phyloP scores from a whole-genome alignment of 768 basidiomycete genomes.

The Pleurotus platypus region DNA sequence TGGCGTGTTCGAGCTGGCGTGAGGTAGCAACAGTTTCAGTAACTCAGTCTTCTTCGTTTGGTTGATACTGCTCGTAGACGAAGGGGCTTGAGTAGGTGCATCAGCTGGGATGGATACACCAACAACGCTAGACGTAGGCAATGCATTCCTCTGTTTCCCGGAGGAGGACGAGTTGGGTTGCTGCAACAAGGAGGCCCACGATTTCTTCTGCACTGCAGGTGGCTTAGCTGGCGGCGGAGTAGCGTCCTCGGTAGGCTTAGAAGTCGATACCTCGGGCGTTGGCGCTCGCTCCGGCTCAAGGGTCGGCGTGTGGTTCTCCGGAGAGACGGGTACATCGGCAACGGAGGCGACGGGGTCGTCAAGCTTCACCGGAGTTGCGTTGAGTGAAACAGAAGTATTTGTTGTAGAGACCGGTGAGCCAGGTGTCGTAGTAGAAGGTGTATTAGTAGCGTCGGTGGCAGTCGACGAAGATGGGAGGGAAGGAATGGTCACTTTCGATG shows the following conservation, averaged over 20 bases:
- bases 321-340: constrained; percentile 11
- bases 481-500: neutral
- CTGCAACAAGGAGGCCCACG: constrained; percentile 73
- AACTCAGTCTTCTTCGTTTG: constrained; percentile 45
- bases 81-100: constrained; percentile 17
- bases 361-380: constrained; percentile 22
- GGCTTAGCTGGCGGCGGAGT: constrained; percentile 14
- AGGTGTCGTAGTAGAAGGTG: constrained; percentile 37
- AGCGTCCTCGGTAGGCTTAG: constrained; percentile 8
- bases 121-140: constrained; percentile 69
- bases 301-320: constrained; percentile 11
- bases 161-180: constrained; percentile 32
- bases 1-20: constrained; percentile 22
- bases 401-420: constrained; percentile 58
- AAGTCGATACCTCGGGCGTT: constrained; percentile 8
- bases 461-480: constrained; percentile 12
- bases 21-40: constrained; percentile 43
- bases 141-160: constrained; percentile 35
- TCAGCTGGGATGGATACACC: constrained; percentile 71
- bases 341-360: constrained; percentile 12
- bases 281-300: constrained; percentile 12
- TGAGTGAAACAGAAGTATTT: constrained; percentile 49
- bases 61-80: constrained; percentile 24
- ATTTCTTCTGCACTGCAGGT: constrained; percentile 47
- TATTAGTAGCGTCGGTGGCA: constrained; percentile 17